phyloP scores from a whole-genome alignment of 1,284 basidiomycete species.

The Pascua guehoae region DNA sequence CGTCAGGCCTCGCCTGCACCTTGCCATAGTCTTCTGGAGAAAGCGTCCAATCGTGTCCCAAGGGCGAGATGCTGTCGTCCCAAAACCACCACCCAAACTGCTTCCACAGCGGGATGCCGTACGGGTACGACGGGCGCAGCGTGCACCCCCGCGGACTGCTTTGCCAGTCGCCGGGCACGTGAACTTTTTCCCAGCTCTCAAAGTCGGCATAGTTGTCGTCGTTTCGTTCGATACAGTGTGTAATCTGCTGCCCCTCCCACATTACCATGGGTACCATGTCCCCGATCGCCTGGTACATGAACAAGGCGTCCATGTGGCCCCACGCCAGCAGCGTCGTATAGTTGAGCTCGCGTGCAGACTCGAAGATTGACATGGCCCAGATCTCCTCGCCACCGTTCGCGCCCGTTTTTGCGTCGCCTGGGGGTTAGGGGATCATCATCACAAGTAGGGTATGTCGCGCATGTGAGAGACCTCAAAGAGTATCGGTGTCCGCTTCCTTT shows the following conservation, averaged over 20 bases:
- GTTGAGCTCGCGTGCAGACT: conserved; percentile 14
- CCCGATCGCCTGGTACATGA: conserved; percentile 34
- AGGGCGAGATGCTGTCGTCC: conserved; percentile 12
- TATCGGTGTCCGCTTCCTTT: too few species aligned
- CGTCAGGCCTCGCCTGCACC: background rate
- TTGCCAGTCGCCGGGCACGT: conserved; percentile 12
- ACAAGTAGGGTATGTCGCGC: conserved; percentile 9
- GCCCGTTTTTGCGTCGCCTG: conserved; percentile 18
- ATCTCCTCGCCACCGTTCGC: too few species aligned
- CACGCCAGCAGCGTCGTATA: conserved; percentile 31
- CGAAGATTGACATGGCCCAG: conserved; percentile 26
- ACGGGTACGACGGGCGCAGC: conserved; percentile 16
- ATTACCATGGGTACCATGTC: conserved; percentile 27
- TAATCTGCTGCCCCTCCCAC: conserved; percentile 18
- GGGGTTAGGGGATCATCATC: conserved; percentile 22
- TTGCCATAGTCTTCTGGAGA: conserved; percentile 23
- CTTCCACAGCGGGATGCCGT: conserved; percentile 32
- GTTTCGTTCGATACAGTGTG: conserved; percentile 20
- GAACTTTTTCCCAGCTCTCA: background rate
- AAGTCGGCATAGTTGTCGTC: conserved; percentile 8
- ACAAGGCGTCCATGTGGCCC: conserved; percentile 26
- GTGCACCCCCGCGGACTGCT: conserved; percentile 20
- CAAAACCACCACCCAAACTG: conserved; percentile 31
- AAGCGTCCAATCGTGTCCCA: conserved; percentile 27
- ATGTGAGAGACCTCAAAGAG: background rate